Conservation (phyloP, 2,329 filamentous ascomycete genomes). For the Cephalotrichum gorgonifer region DNA sequence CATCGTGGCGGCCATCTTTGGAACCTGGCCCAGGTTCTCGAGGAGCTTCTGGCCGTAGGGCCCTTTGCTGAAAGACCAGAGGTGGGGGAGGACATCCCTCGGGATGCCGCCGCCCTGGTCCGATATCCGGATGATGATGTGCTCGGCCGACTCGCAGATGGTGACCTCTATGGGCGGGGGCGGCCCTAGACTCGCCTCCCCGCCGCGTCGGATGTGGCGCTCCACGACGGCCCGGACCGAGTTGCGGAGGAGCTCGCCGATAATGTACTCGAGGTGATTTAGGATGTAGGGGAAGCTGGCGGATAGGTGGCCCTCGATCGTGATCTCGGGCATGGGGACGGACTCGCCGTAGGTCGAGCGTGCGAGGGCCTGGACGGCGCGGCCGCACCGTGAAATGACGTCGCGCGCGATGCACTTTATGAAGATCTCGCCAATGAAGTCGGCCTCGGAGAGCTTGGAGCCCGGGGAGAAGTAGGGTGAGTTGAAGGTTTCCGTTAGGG, state of each 20-base stretch:
- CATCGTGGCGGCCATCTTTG: conserved; percentile 85
- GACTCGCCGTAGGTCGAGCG: conserved; percentile 63
- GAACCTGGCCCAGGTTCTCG: conserved; percentile 78
- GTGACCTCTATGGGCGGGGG: conserved; percentile 87
- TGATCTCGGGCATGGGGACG: conserved; percentile 67
- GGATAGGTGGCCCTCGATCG: conserved; percentile 71
- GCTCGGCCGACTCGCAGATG: conserved; percentile 86
- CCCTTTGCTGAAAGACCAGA: conserved; percentile 97
- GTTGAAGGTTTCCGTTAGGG: conserved; percentile 88
- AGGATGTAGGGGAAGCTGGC: conserved; percentile 95
- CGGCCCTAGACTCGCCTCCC: conserved; percentile 16
- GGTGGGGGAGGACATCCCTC: conserved; percentile 70
- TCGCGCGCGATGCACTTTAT: conserved; percentile 85
- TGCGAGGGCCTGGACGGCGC: conserved; percentile 64
- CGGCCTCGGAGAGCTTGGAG: conserved; percentile 59
- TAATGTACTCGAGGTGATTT: conserved; percentile 92
- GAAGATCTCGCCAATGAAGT: conserved; percentile 94
- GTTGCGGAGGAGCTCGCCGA: conserved; percentile 90
- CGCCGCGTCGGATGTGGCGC: conserved; percentile 38
- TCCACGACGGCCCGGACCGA: conserved; percentile 90
- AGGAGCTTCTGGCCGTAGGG: conserved; percentile 67
- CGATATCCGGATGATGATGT: conserved; percentile 92
- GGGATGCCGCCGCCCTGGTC: conserved; percentile 92
- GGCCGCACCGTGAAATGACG: conserved; percentile 74
- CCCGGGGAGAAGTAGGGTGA: conserved; percentile 82